Conservation (phyloP, 2,329 filamentous ascomycete genomes). For the Fusarium brevicatenulatum region DNA sequence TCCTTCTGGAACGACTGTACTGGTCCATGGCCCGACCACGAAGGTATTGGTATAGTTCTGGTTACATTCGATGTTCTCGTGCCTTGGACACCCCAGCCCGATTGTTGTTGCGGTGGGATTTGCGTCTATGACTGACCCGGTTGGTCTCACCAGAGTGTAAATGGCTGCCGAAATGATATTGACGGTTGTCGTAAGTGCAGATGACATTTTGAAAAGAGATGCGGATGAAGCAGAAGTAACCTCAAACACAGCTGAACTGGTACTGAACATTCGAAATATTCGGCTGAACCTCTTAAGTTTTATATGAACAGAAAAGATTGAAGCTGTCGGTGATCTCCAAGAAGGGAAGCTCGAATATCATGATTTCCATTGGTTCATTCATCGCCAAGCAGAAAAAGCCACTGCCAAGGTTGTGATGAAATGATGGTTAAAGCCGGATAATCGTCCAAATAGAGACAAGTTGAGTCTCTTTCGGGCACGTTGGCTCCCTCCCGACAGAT, state of each 20-base stretch:
- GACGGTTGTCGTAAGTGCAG: not conserved
- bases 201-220: not conserved
- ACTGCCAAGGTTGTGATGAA: not conserved
- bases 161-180: not conserved
- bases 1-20: not conserved
- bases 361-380: not conserved
- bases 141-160: not conserved
- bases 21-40: constrained; percentile 5
- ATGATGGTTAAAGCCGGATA: not conserved
- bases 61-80: not conserved
- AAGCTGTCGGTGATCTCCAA: not conserved
- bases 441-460: not conserved
- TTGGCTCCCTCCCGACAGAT: not conserved
- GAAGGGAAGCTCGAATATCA: not conserved
- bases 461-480: not conserved
- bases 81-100: not conserved
- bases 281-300: accelerated
- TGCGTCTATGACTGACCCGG: not conserved
- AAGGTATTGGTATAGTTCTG: not conserved
- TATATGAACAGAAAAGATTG: not conserved
- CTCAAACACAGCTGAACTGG: not conserved
- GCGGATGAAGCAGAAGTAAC: no score
- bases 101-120: constrained; percentile 1
- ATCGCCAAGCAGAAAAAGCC: not conserved
- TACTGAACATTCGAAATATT: not conserved